phyloP scores from a whole-genome alignment of 371 early-diverging fungal genomes.

The Choanephora cucurbitarum region DNA sequence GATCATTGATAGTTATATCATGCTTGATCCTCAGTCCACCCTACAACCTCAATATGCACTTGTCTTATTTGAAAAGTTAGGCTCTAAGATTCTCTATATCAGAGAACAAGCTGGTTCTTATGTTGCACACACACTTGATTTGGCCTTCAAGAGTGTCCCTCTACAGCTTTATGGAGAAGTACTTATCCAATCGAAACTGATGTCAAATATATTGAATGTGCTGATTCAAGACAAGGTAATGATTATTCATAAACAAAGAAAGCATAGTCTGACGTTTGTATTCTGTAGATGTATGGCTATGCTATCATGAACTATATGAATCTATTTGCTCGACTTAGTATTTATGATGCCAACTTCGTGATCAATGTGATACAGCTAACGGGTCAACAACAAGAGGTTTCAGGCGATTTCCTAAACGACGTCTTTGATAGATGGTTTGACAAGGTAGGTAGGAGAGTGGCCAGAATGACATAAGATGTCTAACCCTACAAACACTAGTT shows the following conservation, averaged over 20 bases:
- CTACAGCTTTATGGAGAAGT: conserved; percentile 53
- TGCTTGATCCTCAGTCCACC: conserved; percentile 61
- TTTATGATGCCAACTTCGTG: conserved; percentile 60
- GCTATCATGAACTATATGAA: conserved; percentile 66
- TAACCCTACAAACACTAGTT: conserved; percentile 43
- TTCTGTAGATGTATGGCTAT: conserved; percentile 65
- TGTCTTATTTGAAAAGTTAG: conserved; percentile 55
- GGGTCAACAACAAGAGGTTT: conserved; percentile 47
- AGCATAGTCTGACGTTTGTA: no score
- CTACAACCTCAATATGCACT: conserved; percentile 46
- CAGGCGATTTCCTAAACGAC: conserved; percentile 41
- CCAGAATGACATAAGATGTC: no score
- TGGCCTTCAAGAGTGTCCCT: conserved; percentile 54
- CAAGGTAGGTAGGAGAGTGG: conserved; percentile 52
- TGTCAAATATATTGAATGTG: conserved; percentile 50
- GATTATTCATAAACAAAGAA: not conserved
- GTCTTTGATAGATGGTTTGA: conserved; percentile 68
- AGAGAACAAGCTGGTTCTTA: conserved; percentile 63
- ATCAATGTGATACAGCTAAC: conserved; percentile 46
- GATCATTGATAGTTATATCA: conserved; percentile 78
- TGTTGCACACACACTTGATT: conserved; percentile 65
- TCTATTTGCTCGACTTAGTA: conserved; percentile 63
- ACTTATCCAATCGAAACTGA: conserved; percentile 55
- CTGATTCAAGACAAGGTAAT: conserved; percentile 62
- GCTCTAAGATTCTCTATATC: conserved; percentile 57